A percentile compares a stretch with the other conserved stretches of the same genome.
Evolutionary conservation across 176 grass and related monocot species (phyloP).

Genomic region (Areca catechu): DNA sequence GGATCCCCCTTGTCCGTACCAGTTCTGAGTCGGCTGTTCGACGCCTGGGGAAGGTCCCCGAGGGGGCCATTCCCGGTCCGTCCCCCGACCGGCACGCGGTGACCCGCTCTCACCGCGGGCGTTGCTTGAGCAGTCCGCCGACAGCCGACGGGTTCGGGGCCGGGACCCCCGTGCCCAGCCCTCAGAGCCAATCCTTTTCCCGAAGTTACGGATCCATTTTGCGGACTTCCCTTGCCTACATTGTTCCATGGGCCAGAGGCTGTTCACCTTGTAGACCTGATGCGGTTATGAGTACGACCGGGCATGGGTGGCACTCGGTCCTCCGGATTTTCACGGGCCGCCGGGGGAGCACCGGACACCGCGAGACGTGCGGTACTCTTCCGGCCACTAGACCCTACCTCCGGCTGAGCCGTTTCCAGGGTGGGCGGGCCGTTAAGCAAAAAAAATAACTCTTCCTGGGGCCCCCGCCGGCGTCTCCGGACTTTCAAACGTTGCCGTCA

Average conservation of each 20-base stretch:
- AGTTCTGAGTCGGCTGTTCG: constrained; percentile 34
- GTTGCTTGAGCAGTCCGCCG: constrained; percentile 26
- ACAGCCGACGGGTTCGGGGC: constrained; percentile 29
- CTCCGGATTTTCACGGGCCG: constrained; percentile 48
- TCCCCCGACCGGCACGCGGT: constrained; percentile 20
- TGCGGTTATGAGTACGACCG: constrained; percentile 31
- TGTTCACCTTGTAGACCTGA: constrained; percentile 34
- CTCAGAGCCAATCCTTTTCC: constrained; percentile 29
- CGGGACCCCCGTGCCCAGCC: constrained; percentile 50
- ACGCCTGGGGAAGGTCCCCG: constrained; percentile 30
- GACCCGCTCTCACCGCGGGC: constrained; percentile 21
- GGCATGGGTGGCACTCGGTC: constrained; percentile 32
- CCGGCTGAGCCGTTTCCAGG: no score
- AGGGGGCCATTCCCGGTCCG: neutral
- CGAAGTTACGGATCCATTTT: constrained; percentile 30
- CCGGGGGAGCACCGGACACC: no score
- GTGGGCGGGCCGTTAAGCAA: constrained; percentile 70
- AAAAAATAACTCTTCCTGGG: constrained; percentile 74
- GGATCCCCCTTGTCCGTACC: constrained; percentile 40
- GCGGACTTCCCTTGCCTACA: constrained; percentile 28
- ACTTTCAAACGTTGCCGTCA: constrained; percentile 45
- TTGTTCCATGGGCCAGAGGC: constrained; percentile 28
- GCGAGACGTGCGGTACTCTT: no score
- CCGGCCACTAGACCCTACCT: no score
- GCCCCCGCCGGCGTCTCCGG: constrained; percentile 49